Evolutionary conservation across 164 flowering plant genomes (phyloP).

Genomic region (Magnolia officinalis): DNA sequence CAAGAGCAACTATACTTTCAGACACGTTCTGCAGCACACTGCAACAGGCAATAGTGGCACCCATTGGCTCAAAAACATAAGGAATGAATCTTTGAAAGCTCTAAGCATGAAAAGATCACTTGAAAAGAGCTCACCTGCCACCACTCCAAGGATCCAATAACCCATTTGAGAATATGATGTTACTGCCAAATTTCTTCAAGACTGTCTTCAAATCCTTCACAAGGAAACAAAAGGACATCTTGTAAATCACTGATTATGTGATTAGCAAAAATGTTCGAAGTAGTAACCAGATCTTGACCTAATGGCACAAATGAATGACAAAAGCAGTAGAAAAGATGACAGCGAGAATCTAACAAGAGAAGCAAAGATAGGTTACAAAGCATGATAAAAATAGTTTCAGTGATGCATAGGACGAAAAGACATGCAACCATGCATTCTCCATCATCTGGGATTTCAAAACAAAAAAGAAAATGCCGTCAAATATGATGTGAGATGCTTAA

Average conservation of each 20-base stretch:
- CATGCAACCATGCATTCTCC: too few species aligned
- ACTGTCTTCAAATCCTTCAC: conserved; percentile 53
- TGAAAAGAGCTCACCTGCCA: conserved; percentile 54
- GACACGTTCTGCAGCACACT: conserved; percentile 84
- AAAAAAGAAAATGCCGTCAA: too few species aligned
- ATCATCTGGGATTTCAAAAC: too few species aligned
- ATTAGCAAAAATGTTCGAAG: background rate
- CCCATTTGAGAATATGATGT: conserved; percentile 93
- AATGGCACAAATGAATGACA: background rate
- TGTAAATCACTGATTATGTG: background rate
- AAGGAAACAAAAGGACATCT: background rate
- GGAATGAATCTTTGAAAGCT: background rate
- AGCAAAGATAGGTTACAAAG: too few species aligned
- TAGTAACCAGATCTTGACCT: background rate
- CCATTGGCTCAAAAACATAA: conserved; percentile 11
- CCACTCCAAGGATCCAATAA: conserved; percentile 98
- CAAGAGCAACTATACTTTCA: conserved; percentile 69
- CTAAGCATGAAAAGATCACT: background rate
- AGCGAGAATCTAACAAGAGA: too few species aligned
- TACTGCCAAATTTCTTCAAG: conserved; percentile 66
- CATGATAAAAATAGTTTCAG: too few species aligned
- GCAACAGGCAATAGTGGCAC: conserved; percentile 19
- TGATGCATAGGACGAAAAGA: too few species aligned
- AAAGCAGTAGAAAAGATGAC: background rate
- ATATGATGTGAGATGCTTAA: too few species aligned